phyloP scores from a whole-genome alignment of 441 rosid species.

The Adansonia grandidieri region DNA sequence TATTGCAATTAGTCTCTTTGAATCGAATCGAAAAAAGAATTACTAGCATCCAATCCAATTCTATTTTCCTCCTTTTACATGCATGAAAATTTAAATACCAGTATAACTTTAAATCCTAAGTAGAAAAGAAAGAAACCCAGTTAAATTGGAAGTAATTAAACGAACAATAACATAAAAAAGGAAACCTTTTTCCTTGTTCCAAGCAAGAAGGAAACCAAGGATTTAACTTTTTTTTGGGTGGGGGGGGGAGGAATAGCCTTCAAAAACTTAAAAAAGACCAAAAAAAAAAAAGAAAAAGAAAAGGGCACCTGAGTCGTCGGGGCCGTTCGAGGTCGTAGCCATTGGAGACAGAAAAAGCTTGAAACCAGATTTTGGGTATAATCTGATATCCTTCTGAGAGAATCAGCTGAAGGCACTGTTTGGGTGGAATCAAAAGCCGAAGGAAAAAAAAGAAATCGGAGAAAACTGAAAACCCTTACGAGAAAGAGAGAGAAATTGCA shows the following conservation, averaged over 20 bases:
- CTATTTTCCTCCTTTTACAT: background rate
- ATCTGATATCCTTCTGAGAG: background rate
- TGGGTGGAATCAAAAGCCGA: background rate
- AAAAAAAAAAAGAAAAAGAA: background rate
- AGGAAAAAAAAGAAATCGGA: background rate
- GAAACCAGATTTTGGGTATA: background rate
- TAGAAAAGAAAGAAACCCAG: background rate
- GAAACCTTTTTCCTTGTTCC: background rate
- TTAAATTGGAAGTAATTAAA: background rate
- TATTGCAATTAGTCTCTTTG: background rate
- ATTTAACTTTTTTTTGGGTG: background rate
- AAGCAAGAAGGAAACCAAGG: background rate
- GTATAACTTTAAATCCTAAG: background rate
- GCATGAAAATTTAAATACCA: background rate
- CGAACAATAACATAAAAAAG: background rate
- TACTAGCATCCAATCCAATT: background rate
- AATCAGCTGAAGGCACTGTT: conserved; percentile 16
- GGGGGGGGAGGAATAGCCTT: background rate
- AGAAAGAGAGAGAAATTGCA: background rate
- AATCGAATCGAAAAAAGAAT: background rate
- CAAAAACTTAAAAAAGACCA: background rate
- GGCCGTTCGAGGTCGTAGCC: conserved; percentile 1
- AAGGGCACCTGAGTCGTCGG: background rate
- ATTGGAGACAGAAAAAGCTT: background rate
- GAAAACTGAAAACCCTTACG: conserved; percentile 23